A percentile compares a stretch with the other conserved stretches of the same genome.
phyloP scores from a whole-genome alignment of 345 rosid species.

The Corchorus olitorius region DNA sequence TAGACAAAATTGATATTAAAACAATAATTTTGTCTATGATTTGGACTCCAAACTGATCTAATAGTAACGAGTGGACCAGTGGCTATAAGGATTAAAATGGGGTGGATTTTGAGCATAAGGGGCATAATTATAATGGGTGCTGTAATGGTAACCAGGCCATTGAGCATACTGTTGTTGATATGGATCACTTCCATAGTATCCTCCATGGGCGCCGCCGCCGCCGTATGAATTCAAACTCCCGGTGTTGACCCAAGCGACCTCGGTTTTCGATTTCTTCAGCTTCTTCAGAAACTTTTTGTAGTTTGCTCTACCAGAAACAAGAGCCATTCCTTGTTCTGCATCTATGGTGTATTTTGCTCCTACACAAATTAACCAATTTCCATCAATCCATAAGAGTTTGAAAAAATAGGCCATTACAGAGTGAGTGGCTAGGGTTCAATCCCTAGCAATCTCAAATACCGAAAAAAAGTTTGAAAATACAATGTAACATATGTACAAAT shows the following conservation, averaged over 20 bases:
- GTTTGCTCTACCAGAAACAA: background rate
- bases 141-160: background rate
- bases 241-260: background rate
- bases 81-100: background rate
- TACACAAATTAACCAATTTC: background rate
- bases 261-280: background rate
- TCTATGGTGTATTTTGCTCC: constrained; percentile 13
- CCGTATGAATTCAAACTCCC: background rate
- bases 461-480: background rate
- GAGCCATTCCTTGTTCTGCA: background rate
- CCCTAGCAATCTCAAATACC: background rate
- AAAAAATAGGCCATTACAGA: no score
- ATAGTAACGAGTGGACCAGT: background rate
- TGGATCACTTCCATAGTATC: background rate
- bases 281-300: background rate
- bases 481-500: no score
- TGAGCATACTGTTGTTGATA: background rate
- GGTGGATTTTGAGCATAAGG: background rate
- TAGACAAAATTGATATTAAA: background rate
- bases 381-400: background rate
- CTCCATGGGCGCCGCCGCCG: background rate
- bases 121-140: background rate
- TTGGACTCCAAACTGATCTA: background rate
- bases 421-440: no score
- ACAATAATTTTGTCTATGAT: background rate